phyloP scores from a whole-genome alignment of 2,329 filamentous ascomycete genomes.

The Fusarium protoensiforme region DNA sequence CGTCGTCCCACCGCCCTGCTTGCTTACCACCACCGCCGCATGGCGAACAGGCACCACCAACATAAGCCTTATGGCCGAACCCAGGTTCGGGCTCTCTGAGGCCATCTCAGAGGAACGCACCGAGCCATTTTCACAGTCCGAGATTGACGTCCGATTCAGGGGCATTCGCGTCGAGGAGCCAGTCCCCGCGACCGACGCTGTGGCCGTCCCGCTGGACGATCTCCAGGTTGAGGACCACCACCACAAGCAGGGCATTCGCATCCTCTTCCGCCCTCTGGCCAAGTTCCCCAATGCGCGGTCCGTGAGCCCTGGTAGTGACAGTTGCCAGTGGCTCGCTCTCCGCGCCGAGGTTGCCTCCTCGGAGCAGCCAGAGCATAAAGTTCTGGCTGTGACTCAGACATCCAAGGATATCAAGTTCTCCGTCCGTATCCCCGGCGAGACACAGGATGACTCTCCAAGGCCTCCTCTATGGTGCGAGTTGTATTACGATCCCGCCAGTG shows the following conservation, averaged over 20 bases:
- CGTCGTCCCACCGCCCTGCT: slow-evolving; percentile 28
- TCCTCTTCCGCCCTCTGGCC: slow-evolving; percentile 66
- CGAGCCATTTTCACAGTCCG: slow-evolving; percentile 67
- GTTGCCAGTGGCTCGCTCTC: slow-evolving; percentile 67
- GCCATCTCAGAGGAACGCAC: slow-evolving; percentile 63
- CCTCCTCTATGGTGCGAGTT: slow-evolving; percentile 69
- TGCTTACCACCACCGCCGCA: slow-evolving; percentile 42
- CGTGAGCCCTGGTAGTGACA: slow-evolving; percentile 66
- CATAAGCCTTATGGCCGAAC: slow-evolving; percentile 61
- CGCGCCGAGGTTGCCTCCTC: slow-evolving; percentile 64
- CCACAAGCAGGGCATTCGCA: slow-evolving; percentile 66
- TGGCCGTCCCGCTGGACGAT: slow-evolving; percentile 64
- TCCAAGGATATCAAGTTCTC: slow-evolving; percentile 70
- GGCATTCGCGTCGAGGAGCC: slow-evolving; percentile 58
- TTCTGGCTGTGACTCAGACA: slow-evolving; percentile 70
- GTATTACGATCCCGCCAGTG: slow-evolving; percentile 69
- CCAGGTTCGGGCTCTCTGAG: slow-evolving; percentile 52
- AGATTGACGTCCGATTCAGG: slow-evolving; percentile 63
- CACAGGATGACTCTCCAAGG: slow-evolving; percentile 53
- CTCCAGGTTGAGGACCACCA: slow-evolving; percentile 63
- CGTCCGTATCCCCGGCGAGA: slow-evolving; percentile 64
- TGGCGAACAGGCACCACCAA: slow-evolving; percentile 45
- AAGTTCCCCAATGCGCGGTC: slow-evolving; percentile 62
- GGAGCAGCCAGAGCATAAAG: slow-evolving; percentile 65
- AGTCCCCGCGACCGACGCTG: slow-evolving; percentile 50